Percentiles rank a stretch among this genome's conserved stretches.
These are phyloP conservation scores for Beta vulgaris DNA, from an alignment of 148 eudicot species.

Conservation along the genomic window DNA sequence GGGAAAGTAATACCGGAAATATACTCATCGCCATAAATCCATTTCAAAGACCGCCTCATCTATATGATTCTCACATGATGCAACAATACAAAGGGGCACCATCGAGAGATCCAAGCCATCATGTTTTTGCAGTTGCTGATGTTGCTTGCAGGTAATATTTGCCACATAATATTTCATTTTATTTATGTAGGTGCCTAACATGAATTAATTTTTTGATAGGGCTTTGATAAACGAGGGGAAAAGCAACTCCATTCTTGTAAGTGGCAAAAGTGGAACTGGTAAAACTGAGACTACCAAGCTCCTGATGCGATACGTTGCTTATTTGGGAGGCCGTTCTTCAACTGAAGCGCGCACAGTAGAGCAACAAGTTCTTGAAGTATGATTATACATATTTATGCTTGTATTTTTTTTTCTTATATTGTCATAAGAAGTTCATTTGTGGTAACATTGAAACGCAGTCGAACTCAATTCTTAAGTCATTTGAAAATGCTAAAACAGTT, in stretches of 20 bases:
- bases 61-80: conserved; percentile 91
- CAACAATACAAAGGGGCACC: conserved; percentile 96
- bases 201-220: conserved; percentile 42
- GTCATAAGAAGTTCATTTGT: conserved; percentile 8
- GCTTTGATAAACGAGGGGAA: conserved; percentile 87
- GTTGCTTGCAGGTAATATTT: conserved; percentile 71
- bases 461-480: conserved; percentile 97
- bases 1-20: conserved; percentile 97
- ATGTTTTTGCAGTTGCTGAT: conserved; percentile 97
- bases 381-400: conserved; percentile 74
- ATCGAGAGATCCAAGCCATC: conserved; percentile 87
- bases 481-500: no score
- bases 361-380: conserved; percentile 98
- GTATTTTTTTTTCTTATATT: not conserved
- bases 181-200: not conserved
- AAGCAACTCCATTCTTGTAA: no score
- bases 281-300: conserved; percentile 97
- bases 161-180: not conserved
- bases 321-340: conserved; percentile 82
- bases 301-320: conserved; percentile 94
- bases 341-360: conserved; percentile 97
- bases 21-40: no score
- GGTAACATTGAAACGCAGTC: conserved; percentile 58
- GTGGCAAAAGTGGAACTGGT: conserved; percentile 96
- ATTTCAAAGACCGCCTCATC: conserved; percentile 88